Conservation (phyloP, 2,329 filamentous ascomycete genomes). For the Hymenoscyphus scutula region DNA sequence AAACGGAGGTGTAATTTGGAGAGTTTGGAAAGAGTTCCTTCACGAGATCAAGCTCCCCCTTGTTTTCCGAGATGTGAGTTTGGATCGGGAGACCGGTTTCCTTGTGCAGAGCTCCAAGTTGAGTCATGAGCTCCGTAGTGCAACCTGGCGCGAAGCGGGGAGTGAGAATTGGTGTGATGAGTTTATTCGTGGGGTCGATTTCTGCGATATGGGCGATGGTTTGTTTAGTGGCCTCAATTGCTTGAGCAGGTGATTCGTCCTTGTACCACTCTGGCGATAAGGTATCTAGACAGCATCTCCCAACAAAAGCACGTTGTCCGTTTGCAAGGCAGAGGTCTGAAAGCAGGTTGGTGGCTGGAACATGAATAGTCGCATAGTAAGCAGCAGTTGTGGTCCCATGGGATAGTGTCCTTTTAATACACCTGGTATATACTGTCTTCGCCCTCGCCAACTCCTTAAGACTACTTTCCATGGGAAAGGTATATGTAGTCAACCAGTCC, state of each 20-base stretch:
- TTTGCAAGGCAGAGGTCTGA: conserved; percentile 74
- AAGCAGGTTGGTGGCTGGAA: conserved; percentile 85
- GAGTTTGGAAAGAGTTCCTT: conserved; percentile 63
- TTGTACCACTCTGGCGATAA: conserved; percentile 75
- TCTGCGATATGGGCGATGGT: conserved; percentile 63
- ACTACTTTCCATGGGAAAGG: conserved; percentile 86
- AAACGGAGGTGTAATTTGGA: conserved; percentile 70
- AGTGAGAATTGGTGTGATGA: conserved; percentile 80
- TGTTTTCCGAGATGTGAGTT: conserved; percentile 88
- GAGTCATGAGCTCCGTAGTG: conserved; percentile 56
- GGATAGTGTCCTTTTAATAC: conserved; percentile 75
- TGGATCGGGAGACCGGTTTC: conserved; percentile 69
- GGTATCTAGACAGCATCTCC: conserved; percentile 92
- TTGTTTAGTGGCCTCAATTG: conserved; percentile 54
- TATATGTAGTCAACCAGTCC: conserved; percentile 92
- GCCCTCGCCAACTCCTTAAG: conserved; percentile 64
- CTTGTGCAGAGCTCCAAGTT: conserved; percentile 62
- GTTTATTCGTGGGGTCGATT: conserved; percentile 62
- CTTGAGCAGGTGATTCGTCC: conserved; percentile 63
- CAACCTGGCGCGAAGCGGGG: conserved; percentile 66
- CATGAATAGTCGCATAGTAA: conserved; percentile 92
- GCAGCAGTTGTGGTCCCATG: conserved; percentile 91
- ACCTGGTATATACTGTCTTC: conserved; percentile 69
- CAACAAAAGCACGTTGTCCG: conserved; percentile 88
- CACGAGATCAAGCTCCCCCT: conserved; percentile 70